Evolutionary conservation across 345 rosid species (phyloP), one percentile per base, ranked within the genome.

Genomic region (Euphorbia peplus): DNA sequence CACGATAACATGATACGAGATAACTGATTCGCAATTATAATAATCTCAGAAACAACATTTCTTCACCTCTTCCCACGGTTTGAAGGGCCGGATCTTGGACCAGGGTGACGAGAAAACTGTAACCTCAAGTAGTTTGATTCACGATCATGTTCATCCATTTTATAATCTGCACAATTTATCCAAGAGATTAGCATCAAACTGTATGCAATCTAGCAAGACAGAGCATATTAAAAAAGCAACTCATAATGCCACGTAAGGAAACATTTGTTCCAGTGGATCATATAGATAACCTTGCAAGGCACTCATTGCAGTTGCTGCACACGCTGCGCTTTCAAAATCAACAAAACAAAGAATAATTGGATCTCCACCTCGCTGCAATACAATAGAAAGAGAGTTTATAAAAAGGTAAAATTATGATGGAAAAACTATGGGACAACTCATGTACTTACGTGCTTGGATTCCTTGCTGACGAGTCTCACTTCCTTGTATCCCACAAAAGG

Each of bases 291-390:
- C 96, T 90, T 92, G 96, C 83, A 92, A 88, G 37, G 95, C 88
- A 72, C 88, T 88, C 81, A 90, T 75, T 44, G 98, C 95, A 64
- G 96, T 90, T 2, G 95, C 98, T 35, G 98, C 98, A 71, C 95
- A 92, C 14, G 96, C 95, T 52, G 98, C 85, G 80, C 68, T 82
- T 42, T 69, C 80, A 75, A 92, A 90, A 75, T 92, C 98, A 69
- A 92, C 98, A 81, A 90, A 90, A 76, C 96, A 92, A 64, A 87
- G 92, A 66, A 90, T 87, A 69, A 88, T 78, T 64, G 90, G 91
- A 71, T 90, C 96, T 53, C 92, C 93, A 15, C 90, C 85, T 25
- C 92, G 91, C 98, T 88, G 89, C 88, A 82, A 73, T 51, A 47
- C 11, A 30, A 67, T 39, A 16, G 18, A 70, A n/a, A 54, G n/a